Evolutionary conservation across 1,139 yeast genomes (phyloP), one percentile per base, ranked within the genome.

Genomic region (Blastobotrys buckinghamii): DNA sequence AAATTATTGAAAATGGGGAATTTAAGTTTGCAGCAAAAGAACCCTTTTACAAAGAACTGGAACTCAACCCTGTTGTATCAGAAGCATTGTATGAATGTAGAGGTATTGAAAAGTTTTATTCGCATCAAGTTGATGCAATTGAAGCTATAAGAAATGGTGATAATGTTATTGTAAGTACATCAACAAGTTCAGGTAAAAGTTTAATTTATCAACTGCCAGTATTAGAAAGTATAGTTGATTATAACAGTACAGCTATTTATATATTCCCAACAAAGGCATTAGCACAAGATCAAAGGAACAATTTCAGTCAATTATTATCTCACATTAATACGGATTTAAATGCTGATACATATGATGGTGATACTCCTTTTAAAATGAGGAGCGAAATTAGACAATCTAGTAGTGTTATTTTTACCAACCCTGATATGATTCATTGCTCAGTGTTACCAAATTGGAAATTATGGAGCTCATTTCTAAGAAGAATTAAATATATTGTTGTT

Each of bases 111-210:
- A 71, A 73, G 6, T 74, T 92, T 38, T 92, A 89, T 61, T 63
- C 78, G 0, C 99, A 92, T 65, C 99, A 92, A 63, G 79, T 84
- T 0, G 76, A 78, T 44, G 96, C 97, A 0, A 64, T 92, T 6
- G 75, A 78, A 49, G 74, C 81, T 0, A 67, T 88, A 13, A 15
- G 40, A 7, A 60, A 73, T 45, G 78, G 78, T 1, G 70, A 74
- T 39, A 81, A 90, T 64, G 88, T 89, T 1, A 85, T 92, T 38
- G 82, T 90, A 1, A 83, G 96, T 19, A 94, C 98, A 0, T 81
- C 97, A 0, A 92, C 99, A 0, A 88, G 97, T 1, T 88, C 97
- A 0, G 99, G 99, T 39, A 92, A 92, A 59, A 89, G 97, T 0
- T 70, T 92, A 48, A 84, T 94, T 30, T 92, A 89, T 61, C 98